A percentile compares a stretch with the other conserved stretches of the same genome.
Conservation (phyloP, 2,329 filamentous ascomycete genomes). For the Trematosphaeria pertusa region DNA sequence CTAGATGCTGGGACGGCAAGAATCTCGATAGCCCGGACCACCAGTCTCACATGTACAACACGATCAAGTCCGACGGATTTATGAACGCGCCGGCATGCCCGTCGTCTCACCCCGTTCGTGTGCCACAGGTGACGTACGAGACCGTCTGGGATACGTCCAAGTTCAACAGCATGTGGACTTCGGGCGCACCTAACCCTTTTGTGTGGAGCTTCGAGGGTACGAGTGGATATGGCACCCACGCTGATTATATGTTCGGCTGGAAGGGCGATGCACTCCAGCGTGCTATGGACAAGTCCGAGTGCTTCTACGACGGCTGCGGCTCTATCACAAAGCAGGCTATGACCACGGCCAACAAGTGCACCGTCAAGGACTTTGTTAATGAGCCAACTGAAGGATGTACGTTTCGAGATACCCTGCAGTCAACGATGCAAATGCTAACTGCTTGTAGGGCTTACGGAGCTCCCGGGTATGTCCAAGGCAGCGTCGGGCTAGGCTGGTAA, state of each 20-base stretch:
- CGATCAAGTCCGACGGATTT: conserved; percentile 26
- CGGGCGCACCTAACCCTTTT: conserved; percentile 22
- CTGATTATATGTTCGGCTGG: conserved; percentile 20
- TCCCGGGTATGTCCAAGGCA: conserved; percentile 12
- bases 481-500: no score
- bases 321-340: conserved; percentile 19
- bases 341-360: conserved; percentile 17
- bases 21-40: conserved; percentile 61
- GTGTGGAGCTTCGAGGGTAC: conserved; percentile 29
- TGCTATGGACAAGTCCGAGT: conserved; percentile 21
- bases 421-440: conserved; percentile 7
- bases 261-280: conserved; percentile 18
- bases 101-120: conserved; percentile 26
- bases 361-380: conserved; percentile 17
- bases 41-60: conserved; percentile 55
- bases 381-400: conserved; percentile 17
- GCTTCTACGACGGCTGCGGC: conserved; percentile 23
- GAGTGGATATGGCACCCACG: conserved; percentile 23
- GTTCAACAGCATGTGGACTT: conserved; percentile 34
- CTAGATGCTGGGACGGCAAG: conserved; percentile 54
- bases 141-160: conserved; percentile 32
- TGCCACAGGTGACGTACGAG: conserved; percentile 33
- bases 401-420: no score
- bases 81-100: conserved; percentile 31
- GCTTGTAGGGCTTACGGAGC: conserved; percentile 5